Base-by-base conservation (phyloP, 805 yeast species). In the Metschnikowia picachoensis region DNA sequence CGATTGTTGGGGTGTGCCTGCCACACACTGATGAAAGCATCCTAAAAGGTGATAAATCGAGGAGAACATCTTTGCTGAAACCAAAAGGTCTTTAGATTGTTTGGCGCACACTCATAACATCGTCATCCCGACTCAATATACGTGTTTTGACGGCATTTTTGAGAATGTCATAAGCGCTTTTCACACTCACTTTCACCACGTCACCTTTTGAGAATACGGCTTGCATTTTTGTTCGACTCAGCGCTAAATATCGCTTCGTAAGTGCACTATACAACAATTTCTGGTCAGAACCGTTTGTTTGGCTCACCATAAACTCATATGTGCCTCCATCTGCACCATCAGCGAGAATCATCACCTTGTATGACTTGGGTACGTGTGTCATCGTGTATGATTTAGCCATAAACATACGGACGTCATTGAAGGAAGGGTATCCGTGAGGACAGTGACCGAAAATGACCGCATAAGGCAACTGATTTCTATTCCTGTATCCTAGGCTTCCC, bases 401-500 rank as follows among this genome's bases (percentile, higher is more conserved):
- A 58, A 50, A 50, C 25, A 51, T 49, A 20, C 66, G 45, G 17
- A 41, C 28, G 25, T 50, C 55, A 32, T 58, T 54, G 27, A 20
- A 43, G 3, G 52, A 30, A 1, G 44, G 50, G 30, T 50, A 30
- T 13, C 39, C 31, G 39, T 52, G 57, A 8, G 44, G 44, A 30
- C 56, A 51, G 46, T 57, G 56, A 30, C 28, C 59, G 37, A 41
- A 39, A 20, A 58, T 55, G 1, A 66, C 41, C 15, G 53, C 59
- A 2, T 61, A 60, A 1, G 70, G 70, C n/a, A 65, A 40, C 40
- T 63, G 66, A 3, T 57, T 60, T 17, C 48, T 52, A 12, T 53
- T 44, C 8, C 45, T 49, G 42, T 53, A 65, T 3, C 69, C 69
- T 12, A 56, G 45, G 3, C 42, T 46, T n/a, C 43, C 44, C 28